Evolutionary conservation across 78 protist genomes (phyloP).

Genomic region (Trichosphaerium sp.): DNA sequence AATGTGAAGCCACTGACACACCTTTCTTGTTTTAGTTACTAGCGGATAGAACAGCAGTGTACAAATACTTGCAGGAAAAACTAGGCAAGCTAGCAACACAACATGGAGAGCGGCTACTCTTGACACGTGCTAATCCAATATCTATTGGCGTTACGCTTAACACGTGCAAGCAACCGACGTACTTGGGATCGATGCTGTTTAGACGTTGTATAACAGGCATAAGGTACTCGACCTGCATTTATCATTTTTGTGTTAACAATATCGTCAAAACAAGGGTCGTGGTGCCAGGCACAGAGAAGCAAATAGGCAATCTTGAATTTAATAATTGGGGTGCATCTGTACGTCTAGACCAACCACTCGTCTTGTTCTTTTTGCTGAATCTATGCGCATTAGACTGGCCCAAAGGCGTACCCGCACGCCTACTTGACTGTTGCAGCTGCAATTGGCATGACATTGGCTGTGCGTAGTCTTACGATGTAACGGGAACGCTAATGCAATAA

Average conservation of each 20-base stretch:
- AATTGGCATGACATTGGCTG: slow-evolving; percentile 64
- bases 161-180: background rate
- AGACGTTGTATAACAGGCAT: slow-evolving; percentile 75
- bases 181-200: slow-evolving; percentile 74
- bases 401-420: slow-evolving; percentile 30
- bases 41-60: slow-evolving; percentile 15
- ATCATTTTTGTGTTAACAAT: background rate
- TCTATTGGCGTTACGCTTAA: slow-evolving; percentile 46
- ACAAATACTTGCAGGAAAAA: background rate
- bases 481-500: too few relatives aligned
- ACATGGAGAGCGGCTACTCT: slow-evolving; percentile 54
- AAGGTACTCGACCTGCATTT: slow-evolving; percentile 18
- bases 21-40: background rate
- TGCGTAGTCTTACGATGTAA: too few relatives aligned
- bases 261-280: background rate
- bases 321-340: background rate
- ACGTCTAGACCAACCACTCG: background rate
- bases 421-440: slow-evolving; percentile 81
- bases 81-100: slow-evolving; percentile 21
- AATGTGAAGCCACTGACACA: background rate
- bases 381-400: slow-evolving; percentile 4
- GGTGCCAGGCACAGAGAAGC: background rate
- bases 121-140: slow-evolving; percentile 47
- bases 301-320: background rate
- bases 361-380: background rate